Evolutionary conservation across 2,329 filamentous ascomycete genomes (phyloP), one percentile per base, ranked within the genome.

Genomic region (Penicillium capsulatum): DNA sequence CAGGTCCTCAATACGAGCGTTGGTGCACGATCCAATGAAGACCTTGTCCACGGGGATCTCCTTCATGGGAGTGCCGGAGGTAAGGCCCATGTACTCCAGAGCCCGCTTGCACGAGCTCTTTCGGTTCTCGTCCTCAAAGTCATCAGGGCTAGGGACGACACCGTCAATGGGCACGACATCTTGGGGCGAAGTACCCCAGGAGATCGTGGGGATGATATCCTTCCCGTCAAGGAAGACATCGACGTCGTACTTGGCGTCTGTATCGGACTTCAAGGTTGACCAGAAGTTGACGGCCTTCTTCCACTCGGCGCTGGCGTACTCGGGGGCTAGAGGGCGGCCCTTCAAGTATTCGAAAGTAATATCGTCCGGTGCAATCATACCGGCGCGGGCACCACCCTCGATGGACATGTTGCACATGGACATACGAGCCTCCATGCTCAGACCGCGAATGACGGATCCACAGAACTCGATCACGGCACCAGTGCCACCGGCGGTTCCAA

Each of bases 371-470:
- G 92, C 92, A 44, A 98, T 83, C 89, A 98, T 94, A 53, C 92
- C 92, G 45, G 91, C 91, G 70, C 92, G 80, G 33, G 92, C 92
- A 68, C 92, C 92, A 54, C 77, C 92, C 74, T 98, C 92, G 55
- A 97, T 96, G 10, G 90, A 89, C 92, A 97, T 97, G 74, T 98
- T 98, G 75, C 92, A 97, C 65, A 98, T 94, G 48, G 90, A 96
- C 92, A 98, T 97, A 54, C 92, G 82, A 30, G 91, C 92, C 69
- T 97, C 92, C 80, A 98, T 95, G 68, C 87, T 94, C 56, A 97
- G 75, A 46, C 70, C 72, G 54, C 88, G 82, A 63, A 98, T 96
- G 46, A 92, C 87, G 36, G 90, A 95, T 44, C 92, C 92, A 62
- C 89, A 95, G 73, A 91, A 98, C 72, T 98, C 92, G 58, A 98